Evolutionary conservation across 2,329 filamentous ascomycete genomes (phyloP), one percentile per base, ranked within the genome.

Genomic region (Cylindrodendrum hubeiense): DNA sequence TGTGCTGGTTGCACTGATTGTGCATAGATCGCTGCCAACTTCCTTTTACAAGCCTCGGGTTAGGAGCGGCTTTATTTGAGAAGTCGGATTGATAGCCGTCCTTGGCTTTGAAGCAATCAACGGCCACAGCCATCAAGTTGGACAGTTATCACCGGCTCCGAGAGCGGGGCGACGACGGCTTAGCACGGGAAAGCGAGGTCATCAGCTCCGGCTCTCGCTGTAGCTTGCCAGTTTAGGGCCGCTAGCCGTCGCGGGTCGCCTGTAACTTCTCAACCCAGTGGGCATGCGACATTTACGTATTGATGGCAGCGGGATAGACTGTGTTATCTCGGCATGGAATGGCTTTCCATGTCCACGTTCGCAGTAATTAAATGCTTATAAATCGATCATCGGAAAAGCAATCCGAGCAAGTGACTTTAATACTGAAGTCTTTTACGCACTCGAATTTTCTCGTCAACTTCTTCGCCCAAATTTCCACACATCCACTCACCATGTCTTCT

Each of bases 401-500:
- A 5, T 4, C 5, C 15, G 37, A 39, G n/a, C 34, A 39, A n/a
- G n/a, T n/a, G 15, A 19, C 37, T 5, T n/a, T 39, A n/a, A 39
- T 8, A 8, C 37, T 39, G n/a, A n/a, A 39, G 15, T n/a, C 15
- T 39, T 39, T n/a, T 17, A 17, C n/a, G 37, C 37, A 17, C 37
- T 12, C 37, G 7, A 5, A 37, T 39, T n/a, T n/a, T n/a, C 6
- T 39, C 37, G 15, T 28, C 17, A 24, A 1, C 30, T 22, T 26
- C 22, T 26, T 41, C 43, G 26, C 37, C 8, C 17, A n/a, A 15
- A 4, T 24, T 19, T 4, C 2, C 17, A 5, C 17, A n/a, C 22
- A 47, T 9, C 12, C n/a, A 8, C 43, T 9, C 46, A 63, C 12
- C 10, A 67, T 67, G 65, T 30, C 50, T 24, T 47, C 67, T 51